A percentile compares a stretch with the other conserved stretches of the same genome.
These are phyloP conservation scores for Jacaranda copaia DNA, from an alignment of 257 asterid species.

Conservation along the genomic window DNA sequence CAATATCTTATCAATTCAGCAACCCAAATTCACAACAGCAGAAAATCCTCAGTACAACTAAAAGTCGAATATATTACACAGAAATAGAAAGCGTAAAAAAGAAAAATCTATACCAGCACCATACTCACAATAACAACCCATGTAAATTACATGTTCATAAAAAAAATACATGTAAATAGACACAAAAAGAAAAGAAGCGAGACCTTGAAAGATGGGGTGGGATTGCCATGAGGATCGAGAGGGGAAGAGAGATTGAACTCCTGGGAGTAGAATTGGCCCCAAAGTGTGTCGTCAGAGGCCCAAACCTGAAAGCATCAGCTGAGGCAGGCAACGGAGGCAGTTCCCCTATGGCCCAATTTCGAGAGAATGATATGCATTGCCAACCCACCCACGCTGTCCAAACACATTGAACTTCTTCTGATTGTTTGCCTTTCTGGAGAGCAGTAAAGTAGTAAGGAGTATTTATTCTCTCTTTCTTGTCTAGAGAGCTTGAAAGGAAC, in stretches of 20 bases:
- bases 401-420: slow-evolving; percentile 47
- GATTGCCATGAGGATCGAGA: slow-evolving; percentile 64
- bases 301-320: slow-evolving; percentile 58
- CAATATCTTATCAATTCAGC: neutral
- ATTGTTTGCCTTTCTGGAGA: neutral
- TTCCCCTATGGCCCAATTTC: slow-evolving; percentile 66
- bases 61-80: neutral
- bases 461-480: neutral
- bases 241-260: slow-evolving; percentile 80
- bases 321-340: slow-evolving; percentile 70
- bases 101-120: neutral
- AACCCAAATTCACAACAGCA: slow-evolving; percentile 5
- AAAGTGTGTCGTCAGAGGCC: slow-evolving; percentile 81
- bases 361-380: slow-evolving; percentile 75
- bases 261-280: slow-evolving; percentile 70
- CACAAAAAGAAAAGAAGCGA: neutral
- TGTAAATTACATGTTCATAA: neutral
- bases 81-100: neutral
- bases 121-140: neutral
- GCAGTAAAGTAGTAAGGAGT: neutral
- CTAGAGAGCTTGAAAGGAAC: neutral
- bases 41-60: neutral
- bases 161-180: neutral
- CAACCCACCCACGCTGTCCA: slow-evolving; percentile 74
- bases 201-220: slow-evolving; percentile 73